Percentiles rank a stretch among this genome's conserved stretches.
These are phyloP conservation scores for Phlyctochytrium bullatum DNA, from an alignment of 192 early-diverging fungal species.

Conservation along the genomic window DNA sequence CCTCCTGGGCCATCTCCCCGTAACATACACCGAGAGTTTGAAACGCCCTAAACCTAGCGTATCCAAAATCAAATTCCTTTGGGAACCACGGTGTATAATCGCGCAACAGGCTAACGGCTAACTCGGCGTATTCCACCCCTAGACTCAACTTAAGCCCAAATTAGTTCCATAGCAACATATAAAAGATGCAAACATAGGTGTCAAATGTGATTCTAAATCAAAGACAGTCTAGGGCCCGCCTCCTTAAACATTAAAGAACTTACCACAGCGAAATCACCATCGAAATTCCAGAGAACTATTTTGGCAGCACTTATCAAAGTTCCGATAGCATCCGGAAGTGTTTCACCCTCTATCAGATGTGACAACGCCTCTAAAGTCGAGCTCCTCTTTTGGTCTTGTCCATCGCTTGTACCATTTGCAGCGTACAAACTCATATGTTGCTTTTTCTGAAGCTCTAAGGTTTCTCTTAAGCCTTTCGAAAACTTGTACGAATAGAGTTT, in stretches of 20 bases:
- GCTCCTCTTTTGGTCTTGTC: too few relatives aligned
- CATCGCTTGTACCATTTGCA: too few relatives aligned
- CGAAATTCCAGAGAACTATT: constrained; percentile 21
- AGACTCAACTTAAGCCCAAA: constrained; percentile 25
- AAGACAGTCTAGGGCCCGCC: too few relatives aligned
- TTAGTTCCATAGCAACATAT: not conserved
- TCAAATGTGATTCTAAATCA: too few relatives aligned
- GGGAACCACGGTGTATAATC: constrained; percentile 20
- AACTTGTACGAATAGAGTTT: constrained; percentile 40
- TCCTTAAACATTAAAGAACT: not conserved
- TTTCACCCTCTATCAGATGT: constrained; percentile 36
- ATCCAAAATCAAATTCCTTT: too few relatives aligned
- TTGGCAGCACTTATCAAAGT: constrained; percentile 39
- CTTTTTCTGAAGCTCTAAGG: constrained; percentile 23
- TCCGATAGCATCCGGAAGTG: constrained; percentile 42
- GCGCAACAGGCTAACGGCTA: constrained; percentile 37
- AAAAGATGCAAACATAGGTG: too few relatives aligned
- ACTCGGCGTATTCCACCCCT: constrained; percentile 40
- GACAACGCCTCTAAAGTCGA: too few relatives aligned
- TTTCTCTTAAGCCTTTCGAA: constrained; percentile 29
- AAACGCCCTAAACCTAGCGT: too few relatives aligned
- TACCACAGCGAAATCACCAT: constrained; percentile 43
- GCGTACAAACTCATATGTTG: too few relatives aligned
- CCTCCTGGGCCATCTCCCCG: constrained; percentile 46
- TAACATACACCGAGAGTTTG: constrained; percentile 41